Percentiles rank a stretch among this genome's conserved stretches.
Conservation (phyloP, 2,329 filamentous ascomycete species). For the Aspergillus melleus region DNA sequence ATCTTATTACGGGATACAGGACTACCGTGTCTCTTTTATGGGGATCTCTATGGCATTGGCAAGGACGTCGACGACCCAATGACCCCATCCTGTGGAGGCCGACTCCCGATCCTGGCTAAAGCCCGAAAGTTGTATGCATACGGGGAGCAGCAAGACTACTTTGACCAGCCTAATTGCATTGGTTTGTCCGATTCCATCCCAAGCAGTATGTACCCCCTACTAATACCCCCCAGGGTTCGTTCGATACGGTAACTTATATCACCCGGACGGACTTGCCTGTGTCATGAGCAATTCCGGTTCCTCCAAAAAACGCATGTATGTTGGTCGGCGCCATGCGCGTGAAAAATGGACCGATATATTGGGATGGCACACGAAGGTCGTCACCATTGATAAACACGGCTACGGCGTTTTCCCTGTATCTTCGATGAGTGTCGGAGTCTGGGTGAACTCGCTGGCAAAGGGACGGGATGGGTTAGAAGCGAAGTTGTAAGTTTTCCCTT, state of each 20-base stretch:
- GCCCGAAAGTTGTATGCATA: constrained; percentile 67
- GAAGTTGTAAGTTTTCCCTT: constrained; percentile 40
- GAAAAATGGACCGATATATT: constrained; percentile 66
- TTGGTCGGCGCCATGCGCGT: constrained; percentile 58
- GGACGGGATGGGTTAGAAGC: constrained; percentile 49
- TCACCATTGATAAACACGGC: constrained; percentile 60
- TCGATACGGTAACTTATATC: constrained; percentile 51
- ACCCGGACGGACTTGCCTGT: constrained; percentile 55
- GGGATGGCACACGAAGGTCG: constrained; percentile 54
- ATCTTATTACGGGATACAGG: constrained; percentile 66
- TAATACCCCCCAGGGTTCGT: constrained; percentile 47
- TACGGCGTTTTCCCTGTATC: constrained; percentile 59
- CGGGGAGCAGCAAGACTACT: constrained; percentile 65
- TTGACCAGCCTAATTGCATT: constrained; percentile 60
- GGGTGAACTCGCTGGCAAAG: constrained; percentile 58
- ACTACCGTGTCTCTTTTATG: constrained; percentile 69
- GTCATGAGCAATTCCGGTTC: constrained; percentile 56
- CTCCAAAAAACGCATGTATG: constrained; percentile 60
- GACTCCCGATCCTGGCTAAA: constrained; percentile 60
- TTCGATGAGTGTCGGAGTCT: constrained; percentile 60
- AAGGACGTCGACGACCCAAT: constrained; percentile 51
- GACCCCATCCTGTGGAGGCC: constrained; percentile 54
- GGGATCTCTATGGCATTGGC: constrained; percentile 66
- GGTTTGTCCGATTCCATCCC: constrained; percentile 36
- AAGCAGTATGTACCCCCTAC: background rate